A percentile compares a stretch with the other conserved stretches of the same genome.
Evolutionary conservation across 768 basidiomycete species (phyloP).

Genomic region (Tricholoma hemisulphureum): DNA sequence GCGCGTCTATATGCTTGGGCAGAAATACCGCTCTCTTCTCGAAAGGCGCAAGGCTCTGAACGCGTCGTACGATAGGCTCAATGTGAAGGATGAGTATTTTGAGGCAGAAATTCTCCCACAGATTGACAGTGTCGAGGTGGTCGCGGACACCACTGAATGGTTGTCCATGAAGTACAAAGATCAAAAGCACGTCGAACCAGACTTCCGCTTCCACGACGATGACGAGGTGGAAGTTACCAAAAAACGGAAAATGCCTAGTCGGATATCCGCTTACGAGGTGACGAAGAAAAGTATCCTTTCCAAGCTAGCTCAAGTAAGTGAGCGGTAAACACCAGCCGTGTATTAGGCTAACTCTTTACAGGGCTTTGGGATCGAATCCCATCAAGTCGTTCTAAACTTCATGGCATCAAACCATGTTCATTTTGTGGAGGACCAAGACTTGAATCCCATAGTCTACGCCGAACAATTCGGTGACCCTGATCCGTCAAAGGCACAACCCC

Average conservation of each 20-base stretch:
- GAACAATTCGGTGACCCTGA: constrained; percentile 83
- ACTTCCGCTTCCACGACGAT: constrained; percentile 72
- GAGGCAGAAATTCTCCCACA: constrained; percentile 63
- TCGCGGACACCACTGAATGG: constrained; percentile 92
- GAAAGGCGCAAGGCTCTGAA: constrained; percentile 68
- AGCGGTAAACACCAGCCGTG: neutral
- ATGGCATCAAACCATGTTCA: constrained; percentile 55
- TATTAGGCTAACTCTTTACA: constrained; percentile 28
- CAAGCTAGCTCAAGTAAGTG: constrained; percentile 74
- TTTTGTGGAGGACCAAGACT: constrained; percentile 78
- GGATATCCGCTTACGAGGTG: constrained; percentile 80
- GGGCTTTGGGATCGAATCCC: constrained; percentile 83
- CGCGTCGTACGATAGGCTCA: constrained; percentile 65
- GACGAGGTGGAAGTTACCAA: constrained; percentile 50
- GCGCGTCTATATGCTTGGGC: constrained; percentile 86
- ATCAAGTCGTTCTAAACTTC: constrained; percentile 86
- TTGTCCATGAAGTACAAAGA: constrained; percentile 80
- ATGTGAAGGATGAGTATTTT: constrained; percentile 73
- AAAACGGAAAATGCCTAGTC: constrained; percentile 80
- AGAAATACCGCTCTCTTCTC: constrained; percentile 83
- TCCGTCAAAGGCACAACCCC: constrained; percentile 49
- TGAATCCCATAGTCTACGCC: constrained; percentile 77
- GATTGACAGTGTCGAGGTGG: constrained; percentile 81
- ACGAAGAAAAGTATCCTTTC: constrained; percentile 77
- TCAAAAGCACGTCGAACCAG: constrained; percentile 58